Evolutionary conservation across 495 filamentous ascomycete species (phyloP).

Genomic region (Neurospora sp.): DNA sequence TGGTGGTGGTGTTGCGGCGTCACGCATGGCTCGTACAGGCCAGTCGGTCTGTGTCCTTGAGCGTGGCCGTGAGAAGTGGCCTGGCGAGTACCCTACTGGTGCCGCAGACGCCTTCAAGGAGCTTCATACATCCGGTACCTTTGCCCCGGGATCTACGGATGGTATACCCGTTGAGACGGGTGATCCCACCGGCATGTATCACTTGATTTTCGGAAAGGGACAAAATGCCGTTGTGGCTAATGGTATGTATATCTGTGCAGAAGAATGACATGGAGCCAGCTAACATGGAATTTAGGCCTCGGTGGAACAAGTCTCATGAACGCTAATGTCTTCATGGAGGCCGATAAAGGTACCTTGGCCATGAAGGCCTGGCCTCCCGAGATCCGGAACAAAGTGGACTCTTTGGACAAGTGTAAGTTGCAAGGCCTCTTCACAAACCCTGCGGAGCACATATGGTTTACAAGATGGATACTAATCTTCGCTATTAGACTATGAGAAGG

Average conservation of each 20-base stretch:
- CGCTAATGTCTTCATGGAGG: conserved; percentile 55
- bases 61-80: conserved; percentile 52
- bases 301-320: conserved; percentile 58
- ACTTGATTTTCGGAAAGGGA: conserved; percentile 51
- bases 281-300: conserved; percentile 32
- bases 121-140: conserved; percentile 47
- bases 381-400: conserved; percentile 36
- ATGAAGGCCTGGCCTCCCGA: conserved; percentile 51
- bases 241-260: conserved; percentile 26
- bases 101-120: conserved; percentile 30
- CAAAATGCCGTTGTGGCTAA: conserved; percentile 58
- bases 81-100: conserved; percentile 49
- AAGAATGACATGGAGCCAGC: background rate
- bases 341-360: conserved; percentile 43
- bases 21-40: conserved; percentile 52
- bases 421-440: background rate
- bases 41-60: conserved; percentile 54
- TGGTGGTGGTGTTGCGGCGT: conserved; percentile 55
- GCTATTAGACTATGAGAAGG: conserved; percentile 44
- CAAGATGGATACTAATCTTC: background rate
- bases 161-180: conserved; percentile 34
- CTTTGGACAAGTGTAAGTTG: conserved; percentile 40
- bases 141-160: conserved; percentile 29
- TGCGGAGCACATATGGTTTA: background rate
- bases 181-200: conserved; percentile 52